phyloP scores from a whole-genome alignment of 805 yeast species.

The Dipodascopsis tothii region DNA sequence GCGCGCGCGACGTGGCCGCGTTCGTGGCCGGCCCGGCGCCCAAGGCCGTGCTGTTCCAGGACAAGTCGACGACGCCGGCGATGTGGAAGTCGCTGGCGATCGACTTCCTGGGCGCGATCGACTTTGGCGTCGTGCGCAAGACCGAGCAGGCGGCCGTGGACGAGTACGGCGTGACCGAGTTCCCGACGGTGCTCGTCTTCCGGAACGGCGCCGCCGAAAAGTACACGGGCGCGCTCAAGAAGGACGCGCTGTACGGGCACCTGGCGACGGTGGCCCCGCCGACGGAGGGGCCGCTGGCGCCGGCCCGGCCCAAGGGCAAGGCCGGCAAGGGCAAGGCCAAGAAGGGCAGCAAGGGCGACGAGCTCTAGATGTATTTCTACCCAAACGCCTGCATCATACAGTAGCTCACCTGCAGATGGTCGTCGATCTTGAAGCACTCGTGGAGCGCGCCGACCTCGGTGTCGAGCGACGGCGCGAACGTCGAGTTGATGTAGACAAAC shows the following conservation, averaged over 20 bases:
- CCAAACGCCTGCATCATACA: conserved; percentile 35
- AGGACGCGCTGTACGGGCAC: conserved; percentile 31
- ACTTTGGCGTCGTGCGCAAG: conserved; percentile 36
- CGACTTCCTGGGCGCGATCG: conserved; percentile 50
- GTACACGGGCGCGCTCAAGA: conserved; percentile 32
- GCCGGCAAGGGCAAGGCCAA: too few species aligned
- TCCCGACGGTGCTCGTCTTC: conserved; percentile 33
- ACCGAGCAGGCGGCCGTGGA: conserved; percentile 26
- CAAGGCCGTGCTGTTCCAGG: conserved; percentile 13
- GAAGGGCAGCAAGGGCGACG: conserved; percentile 17
- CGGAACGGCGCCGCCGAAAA: too few species aligned
- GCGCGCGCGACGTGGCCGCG: conserved; percentile 1
- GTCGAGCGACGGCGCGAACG: conserved; percentile 38
- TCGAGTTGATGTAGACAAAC: conserved; percentile 36
- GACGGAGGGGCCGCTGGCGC: conserved; percentile 32
- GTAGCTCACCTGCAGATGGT: conserved; percentile 29
- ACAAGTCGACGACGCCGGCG: conserved; percentile 43
- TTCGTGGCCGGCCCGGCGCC: conserved; percentile 9
- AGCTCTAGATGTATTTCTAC: conserved; percentile 7
- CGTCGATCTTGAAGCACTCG: conserved; percentile 26
- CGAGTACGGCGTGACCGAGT: conserved; percentile 21
- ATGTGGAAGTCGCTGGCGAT: conserved; percentile 59
- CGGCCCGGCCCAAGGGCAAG: conserved; percentile 1
- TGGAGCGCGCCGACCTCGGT: conserved; percentile 30
- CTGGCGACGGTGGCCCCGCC: conserved; percentile 31